Base-by-base conservation (phyloP, 768 basidiomycete species). In the Sarcodon sp. region DNA sequence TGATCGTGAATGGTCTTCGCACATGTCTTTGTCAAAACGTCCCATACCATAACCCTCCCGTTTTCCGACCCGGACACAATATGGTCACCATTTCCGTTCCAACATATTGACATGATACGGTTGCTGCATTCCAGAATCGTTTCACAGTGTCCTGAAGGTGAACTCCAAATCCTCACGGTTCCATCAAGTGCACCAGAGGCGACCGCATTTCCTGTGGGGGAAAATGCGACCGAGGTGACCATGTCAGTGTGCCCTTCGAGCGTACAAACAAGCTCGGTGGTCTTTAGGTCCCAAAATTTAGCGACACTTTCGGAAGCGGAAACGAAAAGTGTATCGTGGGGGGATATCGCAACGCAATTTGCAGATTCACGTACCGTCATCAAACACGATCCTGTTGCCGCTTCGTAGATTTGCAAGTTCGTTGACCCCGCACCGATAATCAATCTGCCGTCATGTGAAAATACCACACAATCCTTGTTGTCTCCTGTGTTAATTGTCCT, bases 231-330 rank as follows among this genome's bases (percentile, higher is more conserved):
- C 15, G 39, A 41, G 8, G 5, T 13, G 27, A 58, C 46, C 9
- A 31, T 35, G 10, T 41, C 49, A 6, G 52, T 49, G 44, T 54
- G 53, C 5, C 51, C 52, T 27, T 32, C n/a, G 4, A 55, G 44
- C n/a, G 52, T 33, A n/a, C 46, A 11, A 7, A 51, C 9, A 13
- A 32, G 43, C 6, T 18, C 27, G 4, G 50, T 52, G 11, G 36
- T 53, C 3, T 32, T 15, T 7, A 47, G 48, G 35, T 57, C 54
- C 57, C 57, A 59, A 3, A 59, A n/a, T 13, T 38, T 47, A 16
- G 55, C 38, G 4, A 50, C 49, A 3, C 47, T 18, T 44, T 55
- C 54, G 16, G 54, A 47, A 2, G 48, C 53, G 31, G 57, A 57
- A 1, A 43, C 53, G 15, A 57, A 33, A 10, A 33, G 35, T 10